A percentile compares a stretch with the other conserved stretches of the same genome.
Evolutionary conservation across 441 rosid species (phyloP).

Genomic region (Populus trichocarpa): DNA sequence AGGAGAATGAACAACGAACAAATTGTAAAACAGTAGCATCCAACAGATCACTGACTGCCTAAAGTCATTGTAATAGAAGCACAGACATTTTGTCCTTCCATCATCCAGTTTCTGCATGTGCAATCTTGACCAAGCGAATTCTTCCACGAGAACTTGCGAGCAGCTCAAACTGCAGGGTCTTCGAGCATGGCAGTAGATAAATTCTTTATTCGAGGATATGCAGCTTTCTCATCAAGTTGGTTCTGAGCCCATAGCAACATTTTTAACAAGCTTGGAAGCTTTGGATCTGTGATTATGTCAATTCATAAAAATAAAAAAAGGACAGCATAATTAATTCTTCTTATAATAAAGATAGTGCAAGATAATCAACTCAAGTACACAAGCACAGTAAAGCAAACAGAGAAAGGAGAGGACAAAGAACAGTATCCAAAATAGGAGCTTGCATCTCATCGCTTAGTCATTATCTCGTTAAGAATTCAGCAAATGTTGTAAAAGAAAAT

Average conservation of each 20-base stretch:
- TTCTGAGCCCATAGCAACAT: conserved; percentile 90
- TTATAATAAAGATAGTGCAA: background rate
- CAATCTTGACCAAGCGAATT: conserved; percentile 8
- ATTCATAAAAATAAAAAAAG: background rate
- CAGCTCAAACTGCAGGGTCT: conserved; percentile 54
- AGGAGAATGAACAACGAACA: conserved; percentile 18
- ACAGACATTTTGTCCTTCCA: conserved; percentile 20
- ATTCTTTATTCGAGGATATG: conserved; percentile 81
- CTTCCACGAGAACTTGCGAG: background rate
- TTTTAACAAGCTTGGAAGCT: conserved; percentile 87
- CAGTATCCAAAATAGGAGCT: background rate
- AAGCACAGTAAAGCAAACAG: background rate
- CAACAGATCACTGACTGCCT: conserved; percentile 24
- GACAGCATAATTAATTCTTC: background rate
- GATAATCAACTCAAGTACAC: background rate
- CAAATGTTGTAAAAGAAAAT: background rate
- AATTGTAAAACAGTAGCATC: conserved; percentile 12
- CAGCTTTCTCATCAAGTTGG: conserved; percentile 85
- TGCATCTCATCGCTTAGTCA: background rate
- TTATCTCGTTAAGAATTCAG: background rate
- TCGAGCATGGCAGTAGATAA: conserved; percentile 68
- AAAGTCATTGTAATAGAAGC: conserved; percentile 13
- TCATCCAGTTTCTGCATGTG: conserved; percentile 14
- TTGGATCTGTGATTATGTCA: conserved; percentile 61
- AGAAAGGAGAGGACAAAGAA: background rate